A percentile compares a stretch with the other conserved stretches of the same genome.
phyloP scores from a whole-genome alignment of 306 rosid genomes.

The Erythrophleum fordii region DNA sequence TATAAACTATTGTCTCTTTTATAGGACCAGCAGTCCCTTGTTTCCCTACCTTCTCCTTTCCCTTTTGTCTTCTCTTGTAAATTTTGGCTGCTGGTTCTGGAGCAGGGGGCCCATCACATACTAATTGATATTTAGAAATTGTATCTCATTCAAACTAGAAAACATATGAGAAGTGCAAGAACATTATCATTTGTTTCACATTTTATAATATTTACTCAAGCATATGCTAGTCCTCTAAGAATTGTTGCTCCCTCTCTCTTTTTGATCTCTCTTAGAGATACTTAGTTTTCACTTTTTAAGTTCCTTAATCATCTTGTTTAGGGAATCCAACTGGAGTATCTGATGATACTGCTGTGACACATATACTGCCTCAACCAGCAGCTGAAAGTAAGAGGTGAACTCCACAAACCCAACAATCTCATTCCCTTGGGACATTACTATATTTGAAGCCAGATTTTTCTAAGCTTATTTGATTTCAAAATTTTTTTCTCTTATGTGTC shows the following conservation, averaged over 20 bases:
- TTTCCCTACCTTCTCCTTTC: too few species aligned
- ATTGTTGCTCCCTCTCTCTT: neutral
- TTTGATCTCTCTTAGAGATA: neutral
- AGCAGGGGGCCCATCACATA: too few species aligned
- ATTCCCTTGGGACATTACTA: neutral
- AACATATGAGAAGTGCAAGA: neutral
- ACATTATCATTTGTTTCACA: conserved; percentile 13
- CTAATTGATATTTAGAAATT: conserved; percentile 16
- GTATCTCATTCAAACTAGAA: conserved; percentile 13
- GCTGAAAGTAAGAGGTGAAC: conserved; percentile 83
- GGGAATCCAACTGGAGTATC: conserved; percentile 62
- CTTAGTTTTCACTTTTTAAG: neutral
- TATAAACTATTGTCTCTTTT: too few species aligned
- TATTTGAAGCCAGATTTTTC: conserved; percentile 13
- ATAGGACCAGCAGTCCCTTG: too few species aligned
- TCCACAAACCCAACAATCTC: conserved; percentile 26
- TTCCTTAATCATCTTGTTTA: conserved; percentile 42
- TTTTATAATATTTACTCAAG: neutral
- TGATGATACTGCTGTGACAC: conserved; percentile 52
- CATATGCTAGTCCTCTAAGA: neutral
- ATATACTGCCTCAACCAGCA: conserved; percentile 76
- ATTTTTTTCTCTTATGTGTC: conserved; percentile 27
- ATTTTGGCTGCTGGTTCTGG: too few species aligned
- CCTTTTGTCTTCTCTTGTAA: too few species aligned
- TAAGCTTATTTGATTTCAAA: neutral